Percentiles rank a stretch among this genome's conserved stretches.
These are phyloP conservation scores for Knufia petricola DNA, from an alignment of 2,329 filamentous ascomycete genomes.

Conservation along the genomic window DNA sequence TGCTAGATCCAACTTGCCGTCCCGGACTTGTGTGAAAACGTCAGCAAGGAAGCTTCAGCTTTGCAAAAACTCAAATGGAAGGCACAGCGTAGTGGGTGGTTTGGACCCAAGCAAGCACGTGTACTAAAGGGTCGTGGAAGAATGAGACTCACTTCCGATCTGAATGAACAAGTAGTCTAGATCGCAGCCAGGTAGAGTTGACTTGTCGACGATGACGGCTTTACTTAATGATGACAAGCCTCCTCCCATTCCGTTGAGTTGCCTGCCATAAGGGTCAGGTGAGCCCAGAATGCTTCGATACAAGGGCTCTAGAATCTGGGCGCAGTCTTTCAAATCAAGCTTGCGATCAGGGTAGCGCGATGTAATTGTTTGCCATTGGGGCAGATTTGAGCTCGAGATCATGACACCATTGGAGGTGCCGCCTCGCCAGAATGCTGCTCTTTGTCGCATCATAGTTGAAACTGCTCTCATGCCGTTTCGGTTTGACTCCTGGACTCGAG, in stretches of 20 bases:
- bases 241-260: conserved; percentile 63
- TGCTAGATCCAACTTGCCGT: conserved; percentile 52
- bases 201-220: conserved; percentile 44
- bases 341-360: conserved; percentile 1
- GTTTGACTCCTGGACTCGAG: no score
- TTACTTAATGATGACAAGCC: conserved; percentile 62
- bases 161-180: conserved; percentile 65
- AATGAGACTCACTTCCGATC: conserved; percentile 38
- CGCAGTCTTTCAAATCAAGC: conserved; percentile 4
- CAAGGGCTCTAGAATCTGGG: conserved; percentile 10
- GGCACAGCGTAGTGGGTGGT: no score
- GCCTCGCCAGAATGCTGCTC: conserved; percentile 54
- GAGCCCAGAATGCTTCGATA: conserved; percentile 17
- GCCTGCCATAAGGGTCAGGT: conserved; percentile 42
- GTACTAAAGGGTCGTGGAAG: no score
- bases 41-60: not conserved
- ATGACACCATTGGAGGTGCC: conserved; percentile 62
- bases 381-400: conserved; percentile 46
- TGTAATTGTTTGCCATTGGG: conserved; percentile 23
- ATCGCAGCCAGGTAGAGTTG: conserved; percentile 42
- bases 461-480: no score
- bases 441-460: not conserved
- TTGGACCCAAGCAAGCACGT: no score
- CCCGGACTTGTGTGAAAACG: conserved; percentile 37
- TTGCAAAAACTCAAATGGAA: no score